Base-by-base conservation (phyloP, 129 eudicot species). In the Logfia minima region DNA sequence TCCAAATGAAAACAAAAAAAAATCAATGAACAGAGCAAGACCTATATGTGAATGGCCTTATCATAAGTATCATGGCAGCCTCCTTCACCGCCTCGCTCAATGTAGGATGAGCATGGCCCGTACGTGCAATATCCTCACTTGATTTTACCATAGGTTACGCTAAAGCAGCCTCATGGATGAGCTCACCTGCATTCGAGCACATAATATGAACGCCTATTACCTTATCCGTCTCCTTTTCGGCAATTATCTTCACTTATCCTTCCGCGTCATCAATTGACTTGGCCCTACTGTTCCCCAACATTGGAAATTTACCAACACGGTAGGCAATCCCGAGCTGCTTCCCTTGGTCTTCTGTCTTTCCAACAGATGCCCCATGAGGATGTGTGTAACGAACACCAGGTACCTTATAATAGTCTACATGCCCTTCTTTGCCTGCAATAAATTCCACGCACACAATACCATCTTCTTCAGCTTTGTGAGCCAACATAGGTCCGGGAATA, bases 21-120 rank as follows among this genome's bases (percentile, higher is more conserved):
- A 41, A 69, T 37, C 43, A 66, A 66, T 29, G 3, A 14, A 11
- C 32, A 63, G 3, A 13, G 5, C 63, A n/a, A 58, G 35, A 22
- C 21, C 84, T 88, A 91, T 18, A 92, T 87, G 87, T 92, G 96
- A 83, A 92, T 92, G 78, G 97, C 82, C 77, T 92, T 92, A 81
- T 87, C 97, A 70, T 89, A 87, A 28, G 97, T 89, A 24, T 96
- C 97, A 92, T 92, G 17, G 97, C 96, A 60, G 97, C 97, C 71
- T 92, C 97, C 83, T 92, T 92, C 76, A 92, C 53, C 5, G 96
- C 97, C 87, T 92, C 97, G 29, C 96, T 84, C 92, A 92, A 83
- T n/a, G 97, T 92, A 18, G 97, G 97, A 80, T 92, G 97, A 7
- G 97, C 97, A 31, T 92, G 97, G 80, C 97, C 89, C 0, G 96